These are phyloP conservation scores for Musa acuminata DNA, from an alignment of 176 grass and related monocot species.

Conservation along the genomic window DNA sequence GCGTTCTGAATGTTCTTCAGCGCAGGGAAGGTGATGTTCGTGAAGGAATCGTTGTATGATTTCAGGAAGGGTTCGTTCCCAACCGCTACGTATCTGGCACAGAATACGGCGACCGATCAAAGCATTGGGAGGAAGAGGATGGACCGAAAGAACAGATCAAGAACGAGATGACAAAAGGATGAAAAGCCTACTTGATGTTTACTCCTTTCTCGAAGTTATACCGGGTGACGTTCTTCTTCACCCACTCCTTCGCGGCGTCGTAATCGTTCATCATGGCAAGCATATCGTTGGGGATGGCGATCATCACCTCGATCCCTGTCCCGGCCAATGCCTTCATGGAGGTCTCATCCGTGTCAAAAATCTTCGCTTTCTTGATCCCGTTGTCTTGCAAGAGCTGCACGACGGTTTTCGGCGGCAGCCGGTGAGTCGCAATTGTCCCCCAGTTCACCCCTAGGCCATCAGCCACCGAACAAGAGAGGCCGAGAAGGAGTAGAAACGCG, in stretches of 20 bases:
- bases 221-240: constrained; percentile 48
- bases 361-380: constrained; percentile 54
- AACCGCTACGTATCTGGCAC: constrained; percentile 37
- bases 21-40: constrained; percentile 49
- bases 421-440: constrained; percentile 59
- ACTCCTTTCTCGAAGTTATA: constrained; percentile 59
- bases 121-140: neutral
- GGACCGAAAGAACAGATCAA: neutral
- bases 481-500: no score
- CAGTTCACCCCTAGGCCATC: constrained; percentile 56
- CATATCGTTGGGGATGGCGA: constrained; percentile 62
- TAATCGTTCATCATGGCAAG: constrained; percentile 43
- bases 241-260: constrained; percentile 38
- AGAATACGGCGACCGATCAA: neutral
- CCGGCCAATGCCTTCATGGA: constrained; percentile 44
- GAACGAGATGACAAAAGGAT: neutral
- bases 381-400: constrained; percentile 48
- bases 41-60: constrained; percentile 46
- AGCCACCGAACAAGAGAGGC: neutral
- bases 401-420: constrained; percentile 43
- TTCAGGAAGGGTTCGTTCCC: constrained; percentile 74
- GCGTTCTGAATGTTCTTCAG: constrained; percentile 64
- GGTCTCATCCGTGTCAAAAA: constrained; percentile 53
- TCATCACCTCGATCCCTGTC: constrained; percentile 62
- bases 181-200: constrained; percentile 40